These are phyloP conservation scores for Actinomortierella ambigua DNA, from an alignment of 371 early-diverging fungal species.

Conservation along the genomic window DNA sequence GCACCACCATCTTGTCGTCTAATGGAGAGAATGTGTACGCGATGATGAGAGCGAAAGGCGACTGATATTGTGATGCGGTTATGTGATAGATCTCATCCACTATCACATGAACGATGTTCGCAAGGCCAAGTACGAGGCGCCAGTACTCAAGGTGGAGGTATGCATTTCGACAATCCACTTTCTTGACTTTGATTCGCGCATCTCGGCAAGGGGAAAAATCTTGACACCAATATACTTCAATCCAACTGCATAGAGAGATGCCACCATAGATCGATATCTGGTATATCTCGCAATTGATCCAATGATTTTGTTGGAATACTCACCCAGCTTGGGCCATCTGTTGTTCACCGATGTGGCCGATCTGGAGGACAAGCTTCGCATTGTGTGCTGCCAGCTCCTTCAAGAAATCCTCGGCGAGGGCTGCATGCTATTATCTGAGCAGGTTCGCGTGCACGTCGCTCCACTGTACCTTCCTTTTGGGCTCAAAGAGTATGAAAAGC, in stretches of 20 bases:
- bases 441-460: constrained; percentile 15
- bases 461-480: constrained; percentile 18
- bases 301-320: constrained; percentile 14
- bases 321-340: constrained; percentile 25
- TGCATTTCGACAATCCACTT: neutral
- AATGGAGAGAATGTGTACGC: too few species aligned
- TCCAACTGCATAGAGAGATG: constrained; percentile 5
- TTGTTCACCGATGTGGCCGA: constrained; percentile 13
- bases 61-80: too few species aligned
- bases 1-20: neutral
- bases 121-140: constrained; percentile 14
- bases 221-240: neutral
- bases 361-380: constrained; percentile 11
- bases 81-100: constrained; percentile 14
- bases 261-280: constrained; percentile 15
- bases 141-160: constrained; percentile 10
- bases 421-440: constrained; percentile 14
- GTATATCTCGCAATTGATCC: constrained; percentile 24
- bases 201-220: too few species aligned
- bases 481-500: constrained; percentile 21
- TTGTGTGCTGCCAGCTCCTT: constrained; percentile 22
- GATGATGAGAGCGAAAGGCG: too few species aligned
- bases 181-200: neutral
- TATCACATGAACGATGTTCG: constrained; percentile 28
- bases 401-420: constrained; percentile 20